Evolutionary conservation across 495 filamentous ascomycete genomes (phyloP), one percentile per base, ranked within the genome.

Genomic region (Tuber borchii): DNA sequence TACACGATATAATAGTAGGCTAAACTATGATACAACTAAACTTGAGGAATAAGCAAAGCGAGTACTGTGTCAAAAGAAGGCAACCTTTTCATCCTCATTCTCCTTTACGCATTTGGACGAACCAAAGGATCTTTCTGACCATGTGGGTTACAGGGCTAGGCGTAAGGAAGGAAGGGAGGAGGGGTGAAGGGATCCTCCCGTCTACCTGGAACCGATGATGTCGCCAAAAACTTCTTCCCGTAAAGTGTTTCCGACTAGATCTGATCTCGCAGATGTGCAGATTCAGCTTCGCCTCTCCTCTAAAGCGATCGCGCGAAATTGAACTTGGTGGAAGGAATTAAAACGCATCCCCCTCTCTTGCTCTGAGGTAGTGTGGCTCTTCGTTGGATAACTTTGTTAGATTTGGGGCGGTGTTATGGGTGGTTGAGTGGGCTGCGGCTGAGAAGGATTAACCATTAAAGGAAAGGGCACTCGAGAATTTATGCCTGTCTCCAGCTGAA

Each of bases 161-260:
- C 56, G 56, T 65, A 26, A 65, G 56, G 26, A 31, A 34, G 26
- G 56, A 65, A 31, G 10, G n/a, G 26, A 26, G n/a, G 2, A 12
- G 26, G 12, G 56, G 56, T 31, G 31, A 34, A 26, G 31, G 56
- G 56, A 65, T 65, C 26, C 71, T 79, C 65, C 78, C 78, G 42
- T 75, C 76, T 71, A 79, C 78, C 71, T 79, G 78, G 78, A 75
- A 79, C 78, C 78, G 76, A 76, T 77, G 78, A 79, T 79, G 78
- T 79, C 73, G 73, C 75, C 42, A 65, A 79, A 75, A 74, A 39
- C 48, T 74, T 71, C 48, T 79, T 75, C 72, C 78, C 70, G 77
- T 73, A 76, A 76, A 73, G 76, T 6, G 26, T 17, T 73, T 72
- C 73, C 76, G 73, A 76, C 78, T 71, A 77, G 78, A 79, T 79